A percentile compares a stretch with the other conserved stretches of the same genome.
phyloP scores from a whole-genome alignment of 2,329 filamentous ascomycete species.

The Ceratocystis harringtonii region DNA sequence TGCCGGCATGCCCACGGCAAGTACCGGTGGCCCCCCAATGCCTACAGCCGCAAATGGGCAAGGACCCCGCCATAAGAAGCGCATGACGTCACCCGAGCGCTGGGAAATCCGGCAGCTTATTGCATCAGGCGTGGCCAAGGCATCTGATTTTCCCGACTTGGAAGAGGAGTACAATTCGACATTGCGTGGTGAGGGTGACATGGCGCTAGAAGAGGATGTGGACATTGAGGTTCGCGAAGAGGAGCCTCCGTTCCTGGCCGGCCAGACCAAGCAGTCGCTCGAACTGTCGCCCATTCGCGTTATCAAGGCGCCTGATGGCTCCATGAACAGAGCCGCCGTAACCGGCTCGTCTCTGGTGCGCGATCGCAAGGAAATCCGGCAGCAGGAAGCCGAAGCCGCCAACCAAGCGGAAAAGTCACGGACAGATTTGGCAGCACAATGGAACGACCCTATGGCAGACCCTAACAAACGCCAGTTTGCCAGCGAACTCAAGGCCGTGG shows the following conservation, averaged over 20 bases:
- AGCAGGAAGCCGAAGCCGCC: conserved; percentile 70
- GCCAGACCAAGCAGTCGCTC: conserved; percentile 90
- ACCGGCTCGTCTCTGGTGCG: conserved; percentile 76
- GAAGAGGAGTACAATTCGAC: conserved; percentile 89
- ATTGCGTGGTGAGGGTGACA: conserved; percentile 66
- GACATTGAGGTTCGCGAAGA: conserved; percentile 96
- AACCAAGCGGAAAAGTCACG: conserved; percentile 54
- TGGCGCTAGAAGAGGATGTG: conserved; percentile 90
- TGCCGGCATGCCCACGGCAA: conserved; percentile 25
- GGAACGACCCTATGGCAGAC: conserved; percentile 92
- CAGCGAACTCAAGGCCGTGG: conserved; percentile 55
- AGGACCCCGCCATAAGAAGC: conserved; percentile 57
- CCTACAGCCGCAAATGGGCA: conserved; percentile 16
- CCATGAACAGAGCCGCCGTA: conserved; percentile 92
- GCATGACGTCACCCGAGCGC: conserved; percentile 88
- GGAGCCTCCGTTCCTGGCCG: conserved; percentile 87
- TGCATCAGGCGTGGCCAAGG: conserved; percentile 83
- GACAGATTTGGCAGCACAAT: conserved; percentile 75
- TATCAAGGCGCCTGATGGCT: conserved; percentile 95
- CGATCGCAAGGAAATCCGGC: conserved; percentile 74
- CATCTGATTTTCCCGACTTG: conserved; percentile 83
- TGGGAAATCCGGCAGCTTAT: conserved; percentile 98
- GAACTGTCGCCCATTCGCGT: conserved; percentile 92
- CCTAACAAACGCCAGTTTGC: conserved; percentile 80
- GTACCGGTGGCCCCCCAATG: conserved; percentile 22